These are phyloP conservation scores for Beauveria sp. DNA, from an alignment of 2,329 filamentous ascomycete species.

Conservation along the genomic window DNA sequence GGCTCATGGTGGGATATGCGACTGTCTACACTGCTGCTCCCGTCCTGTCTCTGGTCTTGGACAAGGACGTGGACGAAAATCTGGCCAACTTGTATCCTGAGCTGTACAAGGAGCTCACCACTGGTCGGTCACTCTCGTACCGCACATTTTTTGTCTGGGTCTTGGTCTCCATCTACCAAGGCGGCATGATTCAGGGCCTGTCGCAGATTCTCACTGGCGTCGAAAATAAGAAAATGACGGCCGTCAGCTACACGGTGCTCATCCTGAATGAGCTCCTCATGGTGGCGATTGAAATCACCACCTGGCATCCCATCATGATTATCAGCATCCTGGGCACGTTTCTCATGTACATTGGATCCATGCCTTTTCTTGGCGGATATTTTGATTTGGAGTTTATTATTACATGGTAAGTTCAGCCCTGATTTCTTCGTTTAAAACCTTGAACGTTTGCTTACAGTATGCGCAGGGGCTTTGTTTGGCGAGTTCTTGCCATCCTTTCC, in stretches of 20 bases:
- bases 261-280: conserved; percentile 93
- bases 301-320: conserved; percentile 94
- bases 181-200: conserved; percentile 89
- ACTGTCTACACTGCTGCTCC: conserved; percentile 92
- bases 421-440: background rate
- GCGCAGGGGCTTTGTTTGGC: conserved; percentile 75
- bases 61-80: conserved; percentile 90
- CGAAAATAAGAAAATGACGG: conserved; percentile 69
- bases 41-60: conserved; percentile 87
- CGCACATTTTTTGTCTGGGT: conserved; percentile 97
- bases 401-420: conserved; percentile 45
- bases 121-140: conserved; percentile 79
- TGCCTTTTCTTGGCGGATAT: conserved; percentile 84
- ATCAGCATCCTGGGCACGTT: conserved; percentile 76
- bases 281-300: conserved; percentile 94
- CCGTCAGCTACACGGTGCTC: conserved; percentile 84
- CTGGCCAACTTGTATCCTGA: conserved; percentile 94
- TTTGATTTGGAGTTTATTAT: conserved; percentile 78
- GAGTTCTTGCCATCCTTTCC: conserved; percentile 69
- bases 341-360: conserved; percentile 67
- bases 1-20: conserved; percentile 93
- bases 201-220: conserved; percentile 80
- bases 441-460: conserved; percentile 14
- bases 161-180: conserved; percentile 89
- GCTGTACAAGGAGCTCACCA: conserved; percentile 94